Percentiles rank a stretch among this genome's conserved stretches.
phyloP scores from a whole-genome alignment of 2,329 filamentous ascomycete species.

The Exophiala lecanii-corni region DNA sequence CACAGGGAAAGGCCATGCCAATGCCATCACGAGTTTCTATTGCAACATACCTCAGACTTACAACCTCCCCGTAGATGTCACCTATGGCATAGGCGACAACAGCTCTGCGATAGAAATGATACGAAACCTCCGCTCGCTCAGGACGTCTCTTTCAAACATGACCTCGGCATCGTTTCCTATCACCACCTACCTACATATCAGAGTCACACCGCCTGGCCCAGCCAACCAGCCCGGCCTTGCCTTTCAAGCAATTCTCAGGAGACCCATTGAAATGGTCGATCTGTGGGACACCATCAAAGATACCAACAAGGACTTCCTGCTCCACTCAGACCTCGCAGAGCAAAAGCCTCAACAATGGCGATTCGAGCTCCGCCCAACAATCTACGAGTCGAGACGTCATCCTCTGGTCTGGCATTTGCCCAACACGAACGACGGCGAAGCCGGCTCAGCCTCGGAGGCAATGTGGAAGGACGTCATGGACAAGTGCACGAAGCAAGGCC shows the following conservation, averaged over 20 bases:
- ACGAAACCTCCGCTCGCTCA: too few relatives aligned
- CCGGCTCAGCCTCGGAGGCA: neutral
- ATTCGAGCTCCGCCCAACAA: neutral
- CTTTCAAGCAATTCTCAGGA: neutral
- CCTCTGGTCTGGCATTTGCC: neutral
- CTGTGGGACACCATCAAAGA: neutral
- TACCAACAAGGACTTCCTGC: neutral
- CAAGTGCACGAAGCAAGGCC: conserved; percentile 65
- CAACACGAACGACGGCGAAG: neutral
- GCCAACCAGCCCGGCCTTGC: neutral
- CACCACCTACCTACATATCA: too few relatives aligned
- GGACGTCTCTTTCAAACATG: too few relatives aligned
- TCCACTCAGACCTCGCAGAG: neutral
- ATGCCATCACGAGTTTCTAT: too few relatives aligned
- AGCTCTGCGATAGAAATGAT: too few relatives aligned
- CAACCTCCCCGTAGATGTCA: too few relatives aligned
- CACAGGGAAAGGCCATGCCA: too few relatives aligned
- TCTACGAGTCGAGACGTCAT: neutral
- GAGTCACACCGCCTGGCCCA: too few relatives aligned
- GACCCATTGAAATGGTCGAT: neutral
- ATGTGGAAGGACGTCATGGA: conserved; percentile 78
- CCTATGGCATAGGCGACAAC: too few relatives aligned
- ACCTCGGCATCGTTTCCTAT: too few relatives aligned
- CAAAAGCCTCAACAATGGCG: neutral
- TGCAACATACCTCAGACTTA: too few relatives aligned